Evolutionary conservation across 1,139 yeast genomes (phyloP), one percentile per base, ranked within the genome.

Genomic region (Groenewaldozyma sp.): DNA sequence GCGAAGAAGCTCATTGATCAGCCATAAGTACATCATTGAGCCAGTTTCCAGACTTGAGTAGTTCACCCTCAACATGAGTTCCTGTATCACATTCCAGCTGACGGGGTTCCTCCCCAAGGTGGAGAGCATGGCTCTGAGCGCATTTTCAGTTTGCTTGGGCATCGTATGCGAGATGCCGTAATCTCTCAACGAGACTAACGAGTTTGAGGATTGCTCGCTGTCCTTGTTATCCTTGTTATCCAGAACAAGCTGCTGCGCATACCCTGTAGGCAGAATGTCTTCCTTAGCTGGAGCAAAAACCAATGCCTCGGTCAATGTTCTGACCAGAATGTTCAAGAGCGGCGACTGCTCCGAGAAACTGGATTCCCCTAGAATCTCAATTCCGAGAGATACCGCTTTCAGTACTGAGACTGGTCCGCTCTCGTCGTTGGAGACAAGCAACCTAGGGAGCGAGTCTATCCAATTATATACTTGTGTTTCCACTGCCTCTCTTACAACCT

Each of bases 381-480:
- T 27, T 3, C 48, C 45, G 10, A 43, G 31, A 14, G 38, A 38
- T 24, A 51, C 44, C 4, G 52, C 49, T 14, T 41, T 32, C 11
- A 56, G 21, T 2, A 51, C 37, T 4, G 40, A 20, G 4, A 44
- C 28, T 5, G 58, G 50, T 13, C 42, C 37, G 6, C 43, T 35
- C 13, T 55, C 62, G 39, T 60, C 62, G 20, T 53, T 55, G 17
- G 52, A 43, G 1, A 45, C 35, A n/a, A 60, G 43, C 1, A 50
- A 42, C 4, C 57, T 50, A 2, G 63, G 58, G 18, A 65, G 46
- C 2, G 56, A 43, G 5, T 50, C 54, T 7, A 62, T 44, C 56
- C 64, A 58, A 6, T 52, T 53, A 34, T 52, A 47, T 3, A 61
- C 35, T 6, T 53, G 39, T 9, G 42, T 38, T 36, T 54, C 51